phyloP scores from a whole-genome alignment of 2,329 filamentous ascomycete genomes.

The Cladobotryum mycophilum region DNA sequence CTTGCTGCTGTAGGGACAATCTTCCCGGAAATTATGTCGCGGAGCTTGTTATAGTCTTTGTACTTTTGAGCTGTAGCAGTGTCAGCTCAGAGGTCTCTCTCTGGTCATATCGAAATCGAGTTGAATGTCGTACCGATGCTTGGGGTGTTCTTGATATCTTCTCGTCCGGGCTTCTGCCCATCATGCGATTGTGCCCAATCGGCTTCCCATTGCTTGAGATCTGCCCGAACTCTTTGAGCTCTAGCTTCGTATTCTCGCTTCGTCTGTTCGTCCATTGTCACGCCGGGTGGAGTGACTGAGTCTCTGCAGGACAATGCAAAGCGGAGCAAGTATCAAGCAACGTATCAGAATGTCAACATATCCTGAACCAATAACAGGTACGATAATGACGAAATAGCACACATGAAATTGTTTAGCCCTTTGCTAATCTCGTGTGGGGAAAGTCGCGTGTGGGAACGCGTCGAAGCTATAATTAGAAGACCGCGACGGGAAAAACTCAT shows the following conservation, averaged over 20 bases:
- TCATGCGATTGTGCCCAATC: slow-evolving; percentile 56
- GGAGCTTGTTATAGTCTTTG: slow-evolving; percentile 65
- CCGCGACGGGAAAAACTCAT: slow-evolving; percentile 4
- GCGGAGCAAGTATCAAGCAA: no score
- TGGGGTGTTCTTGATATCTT: slow-evolving; percentile 70
- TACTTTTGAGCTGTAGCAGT: slow-evolving; percentile 58
- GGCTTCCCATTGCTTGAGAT: slow-evolving; percentile 70
- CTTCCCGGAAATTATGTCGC: slow-evolving; percentile 53
- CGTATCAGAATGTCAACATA: no score
- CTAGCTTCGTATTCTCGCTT: slow-evolving; percentile 42
- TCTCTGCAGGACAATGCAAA: no score
- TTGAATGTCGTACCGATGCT: slow-evolving; percentile 53
- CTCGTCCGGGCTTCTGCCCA: slow-evolving; percentile 62
- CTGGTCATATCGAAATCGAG: neutral
- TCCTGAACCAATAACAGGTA: no score
- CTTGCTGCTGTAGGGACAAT: slow-evolving; percentile 34
- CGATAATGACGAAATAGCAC: no score
- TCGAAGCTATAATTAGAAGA: slow-evolving; percentile 4
- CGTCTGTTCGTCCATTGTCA: slow-evolving; percentile 28
- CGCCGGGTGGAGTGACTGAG: no score
- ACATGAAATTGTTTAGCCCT: no score
- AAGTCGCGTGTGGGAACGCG: slow-evolving; percentile 8
- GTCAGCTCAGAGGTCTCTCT: neutral
- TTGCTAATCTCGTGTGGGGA: slow-evolving; percentile 8
- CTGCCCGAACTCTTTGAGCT: slow-evolving; percentile 52